Conservation (phyloP, 2,329 filamentous ascomycete genomes). For the Diaporthe humulicola region DNA sequence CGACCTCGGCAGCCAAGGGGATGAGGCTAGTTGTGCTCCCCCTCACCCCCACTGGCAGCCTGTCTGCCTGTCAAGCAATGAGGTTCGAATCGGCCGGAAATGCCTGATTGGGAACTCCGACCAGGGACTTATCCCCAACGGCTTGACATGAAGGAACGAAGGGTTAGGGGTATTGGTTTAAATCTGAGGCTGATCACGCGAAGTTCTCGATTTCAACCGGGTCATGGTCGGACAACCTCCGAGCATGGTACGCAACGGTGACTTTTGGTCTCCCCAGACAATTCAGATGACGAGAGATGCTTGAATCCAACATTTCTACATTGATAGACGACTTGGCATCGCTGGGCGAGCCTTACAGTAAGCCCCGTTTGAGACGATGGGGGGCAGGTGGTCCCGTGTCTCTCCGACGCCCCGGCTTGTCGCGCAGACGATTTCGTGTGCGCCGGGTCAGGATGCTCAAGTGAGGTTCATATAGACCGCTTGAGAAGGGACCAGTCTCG, state of each 20-base stretch:
- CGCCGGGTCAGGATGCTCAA: not conserved
- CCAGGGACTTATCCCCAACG: not conserved
- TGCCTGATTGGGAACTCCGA: not conserved
- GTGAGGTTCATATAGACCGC: not conserved
- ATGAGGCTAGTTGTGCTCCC: not conserved
- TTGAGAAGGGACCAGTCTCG: not conserved
- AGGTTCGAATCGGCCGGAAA: not conserved
- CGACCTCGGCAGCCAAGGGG: slow-evolving; percentile 7
- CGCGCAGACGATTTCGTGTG: not conserved
- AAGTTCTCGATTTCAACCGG: not conserved
- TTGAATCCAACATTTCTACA: not conserved
- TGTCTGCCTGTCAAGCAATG: not conserved
- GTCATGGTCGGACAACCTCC: not conserved
- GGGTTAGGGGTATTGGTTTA: slow-evolving; percentile 11
- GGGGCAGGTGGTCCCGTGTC: not conserved
- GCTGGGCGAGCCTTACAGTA: not conserved
- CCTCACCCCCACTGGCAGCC: not conserved
- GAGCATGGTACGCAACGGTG: not conserved
- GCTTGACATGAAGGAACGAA: not conserved
- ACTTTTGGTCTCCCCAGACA: not conserved
- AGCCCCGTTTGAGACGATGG: not conserved
- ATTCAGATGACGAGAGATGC: not conserved
- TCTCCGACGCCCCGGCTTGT: slow-evolving; percentile 12
- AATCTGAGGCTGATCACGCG: not conserved
- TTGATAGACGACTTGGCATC: not conserved